A percentile compares a stretch with the other conserved stretches of the same genome.
phyloP scores from a whole-genome alignment of 2,329 filamentous ascomycete genomes.

The Davidsoniella australis region DNA sequence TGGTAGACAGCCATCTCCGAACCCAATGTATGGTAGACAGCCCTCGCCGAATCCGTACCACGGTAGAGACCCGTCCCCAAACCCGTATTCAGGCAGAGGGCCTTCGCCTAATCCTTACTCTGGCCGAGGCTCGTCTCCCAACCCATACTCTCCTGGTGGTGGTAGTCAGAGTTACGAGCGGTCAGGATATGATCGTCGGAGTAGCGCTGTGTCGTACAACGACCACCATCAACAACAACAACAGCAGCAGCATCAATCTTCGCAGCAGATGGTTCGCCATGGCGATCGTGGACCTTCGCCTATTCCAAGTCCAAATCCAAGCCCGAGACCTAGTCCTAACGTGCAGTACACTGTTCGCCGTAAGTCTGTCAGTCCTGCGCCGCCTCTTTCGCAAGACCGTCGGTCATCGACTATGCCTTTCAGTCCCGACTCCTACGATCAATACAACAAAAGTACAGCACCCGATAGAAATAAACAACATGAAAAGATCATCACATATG shows the following conservation, averaged over 20 bases:
- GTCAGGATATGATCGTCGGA: constrained; percentile 2
- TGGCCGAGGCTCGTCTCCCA: constrained; percentile 21
- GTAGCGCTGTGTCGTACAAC: constrained; percentile 3
- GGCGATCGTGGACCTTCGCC: constrained; percentile 8
- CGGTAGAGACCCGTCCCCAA: background rate
- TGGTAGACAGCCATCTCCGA: constrained; percentile 2
- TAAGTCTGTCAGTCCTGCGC: constrained; percentile 60
- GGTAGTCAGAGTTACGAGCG: constrained; percentile 5
- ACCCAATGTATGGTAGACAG: background rate
- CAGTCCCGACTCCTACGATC: constrained; percentile 58
- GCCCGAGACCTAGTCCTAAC: constrained; percentile 22
- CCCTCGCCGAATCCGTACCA: constrained; percentile 3
- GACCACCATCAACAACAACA: background rate
- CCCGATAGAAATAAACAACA: constrained; percentile 22
- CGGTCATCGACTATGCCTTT: constrained; percentile 49
- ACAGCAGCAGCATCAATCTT: background rate
- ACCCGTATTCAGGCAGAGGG: constrained; percentile 19
- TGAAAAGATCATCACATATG: constrained; percentile 58
- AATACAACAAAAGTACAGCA: constrained; percentile 43
- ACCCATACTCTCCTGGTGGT: constrained; percentile 18
- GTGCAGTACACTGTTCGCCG: constrained; percentile 40
- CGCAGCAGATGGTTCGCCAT: constrained; percentile 7
- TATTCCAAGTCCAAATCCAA: constrained; percentile 12
- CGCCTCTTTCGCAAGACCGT: constrained; percentile 31
- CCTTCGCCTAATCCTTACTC: constrained; percentile 9